phyloP scores from a whole-genome alignment of 257 asterid genomes.

The Solanum clarkiae region DNA sequence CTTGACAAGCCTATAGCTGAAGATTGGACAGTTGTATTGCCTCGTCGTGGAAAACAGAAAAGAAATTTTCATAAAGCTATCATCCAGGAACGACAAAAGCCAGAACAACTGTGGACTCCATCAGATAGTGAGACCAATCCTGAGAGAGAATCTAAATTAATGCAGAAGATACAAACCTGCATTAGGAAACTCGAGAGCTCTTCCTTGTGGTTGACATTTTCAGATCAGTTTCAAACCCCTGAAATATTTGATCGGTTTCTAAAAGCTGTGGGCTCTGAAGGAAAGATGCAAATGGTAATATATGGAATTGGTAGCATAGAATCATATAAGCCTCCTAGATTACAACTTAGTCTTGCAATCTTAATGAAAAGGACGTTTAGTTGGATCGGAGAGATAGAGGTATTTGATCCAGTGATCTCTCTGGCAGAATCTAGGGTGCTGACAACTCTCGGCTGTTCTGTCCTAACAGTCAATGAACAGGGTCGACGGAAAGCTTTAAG shows the following conservation, averaged over 20 bases:
- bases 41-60: conserved; percentile 52
- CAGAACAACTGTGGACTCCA: conserved; percentile 52
- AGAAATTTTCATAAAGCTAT: conserved; percentile 4
- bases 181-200: conserved; percentile 40
- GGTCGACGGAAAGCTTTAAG: conserved; percentile 42
- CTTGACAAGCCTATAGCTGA: conserved; percentile 22
- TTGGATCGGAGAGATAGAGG: conserved; percentile 73
- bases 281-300: conserved; percentile 59
- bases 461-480: conserved; percentile 68
- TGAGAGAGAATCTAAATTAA: conserved; percentile 42
- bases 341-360: conserved; percentile 69
- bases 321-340: conserved; percentile 52
- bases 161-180: conserved; percentile 44
- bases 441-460: conserved; percentile 60
- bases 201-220: conserved; percentile 27
- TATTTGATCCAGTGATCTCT: conserved; percentile 80
- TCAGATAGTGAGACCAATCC: conserved; percentile 31
- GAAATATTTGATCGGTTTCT: conserved; percentile 25
- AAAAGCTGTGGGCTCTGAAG: conserved; percentile 39
- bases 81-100: conserved; percentile 16
- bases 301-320: conserved; percentile 96
- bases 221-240: conserved; percentile 32
- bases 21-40: conserved; percentile 73
- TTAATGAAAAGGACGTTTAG: conserved; percentile 55
- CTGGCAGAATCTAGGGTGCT: conserved; percentile 54